Evolutionary conservation across 1,284 basidiomycete genomes (phyloP).

Genomic region (Clitocybe nebularis): DNA sequence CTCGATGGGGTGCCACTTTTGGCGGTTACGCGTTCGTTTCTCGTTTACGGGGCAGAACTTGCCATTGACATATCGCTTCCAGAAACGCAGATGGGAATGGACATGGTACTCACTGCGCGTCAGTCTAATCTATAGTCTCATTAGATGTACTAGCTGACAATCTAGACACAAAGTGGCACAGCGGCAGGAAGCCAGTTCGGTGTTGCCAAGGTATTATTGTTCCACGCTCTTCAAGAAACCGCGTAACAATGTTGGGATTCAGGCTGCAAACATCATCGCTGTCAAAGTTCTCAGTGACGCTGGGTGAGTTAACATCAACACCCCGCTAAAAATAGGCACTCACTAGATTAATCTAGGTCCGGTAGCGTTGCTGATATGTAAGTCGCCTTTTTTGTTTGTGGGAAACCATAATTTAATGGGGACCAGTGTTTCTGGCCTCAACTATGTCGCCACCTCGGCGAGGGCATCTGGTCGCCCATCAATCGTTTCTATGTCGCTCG

Average conservation of each 20-base stretch:
- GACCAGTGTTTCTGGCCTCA: slow-evolving; percentile 43
- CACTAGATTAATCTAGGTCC: slow-evolving; percentile 16
- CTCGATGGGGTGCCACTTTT: slow-evolving; percentile 60
- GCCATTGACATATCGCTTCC: too few relatives aligned
- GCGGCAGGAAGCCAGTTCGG: slow-evolving; percentile 11
- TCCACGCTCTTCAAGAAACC: not conserved
- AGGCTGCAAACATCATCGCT: slow-evolving; percentile 10
- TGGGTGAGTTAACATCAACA: slow-evolving; percentile 7
- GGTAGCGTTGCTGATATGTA: slow-evolving; percentile 22
- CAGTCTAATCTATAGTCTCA: not conserved
- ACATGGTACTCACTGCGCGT: slow-evolving; percentile 23
- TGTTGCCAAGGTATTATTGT: slow-evolving; percentile 8
- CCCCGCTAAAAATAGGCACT: too few relatives aligned
- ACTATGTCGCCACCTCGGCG: slow-evolving; percentile 38
- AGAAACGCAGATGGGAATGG: slow-evolving; percentile 59
- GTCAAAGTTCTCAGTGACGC: slow-evolving; percentile 9
- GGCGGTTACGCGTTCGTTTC: slow-evolving; percentile 20
- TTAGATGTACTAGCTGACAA: not conserved
- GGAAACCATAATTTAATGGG: not conserved
- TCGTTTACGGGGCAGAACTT: not conserved
- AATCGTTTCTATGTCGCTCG: slow-evolving; percentile 35
- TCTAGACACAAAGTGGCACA: slow-evolving; percentile 5
- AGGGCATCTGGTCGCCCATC: slow-evolving; percentile 51
- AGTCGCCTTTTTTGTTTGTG: slow-evolving; percentile 4
- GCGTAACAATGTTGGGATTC: not conserved